phyloP scores from a whole-genome alignment of 75 land plant species.

The Picea glauca region DNA sequence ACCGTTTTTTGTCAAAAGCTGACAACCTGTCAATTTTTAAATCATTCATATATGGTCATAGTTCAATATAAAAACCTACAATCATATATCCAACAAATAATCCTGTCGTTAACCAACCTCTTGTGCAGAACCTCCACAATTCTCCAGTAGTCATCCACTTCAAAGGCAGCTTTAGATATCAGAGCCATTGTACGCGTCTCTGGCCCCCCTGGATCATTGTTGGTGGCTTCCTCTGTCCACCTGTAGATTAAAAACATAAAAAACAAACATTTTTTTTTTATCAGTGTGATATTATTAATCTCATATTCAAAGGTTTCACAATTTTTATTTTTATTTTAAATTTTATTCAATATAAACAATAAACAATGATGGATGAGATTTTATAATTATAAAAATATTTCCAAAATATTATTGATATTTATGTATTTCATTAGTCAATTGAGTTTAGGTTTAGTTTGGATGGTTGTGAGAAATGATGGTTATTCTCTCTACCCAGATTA shows the following conservation, averaged over 20 bases:
- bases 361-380: neutral
- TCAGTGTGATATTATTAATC: neutral
- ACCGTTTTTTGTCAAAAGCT: neutral
- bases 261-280: neutral
- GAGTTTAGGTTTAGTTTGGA: too few species aligned
- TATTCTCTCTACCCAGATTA: too few species aligned
- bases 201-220: conserved; percentile 46
- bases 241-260: neutral
- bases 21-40: neutral
- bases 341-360: neutral
- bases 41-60: neutral
- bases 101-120: conserved; percentile 19
- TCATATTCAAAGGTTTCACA: neutral
- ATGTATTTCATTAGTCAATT: too few species aligned
- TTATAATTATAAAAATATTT: too few species aligned
- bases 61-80: too few species aligned
- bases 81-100: neutral
- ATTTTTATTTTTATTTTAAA: neutral
- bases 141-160: conserved; percentile 53
- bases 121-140: conserved; percentile 43
- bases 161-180: conserved; percentile 38
- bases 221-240: conserved; percentile 58
- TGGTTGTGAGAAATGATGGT: too few species aligned
- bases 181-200: conserved; percentile 45
- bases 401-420: too few species aligned